Evolutionary conservation across 202 grass and related monocot species (phyloP).

Genomic region (Panicum hallii): DNA sequence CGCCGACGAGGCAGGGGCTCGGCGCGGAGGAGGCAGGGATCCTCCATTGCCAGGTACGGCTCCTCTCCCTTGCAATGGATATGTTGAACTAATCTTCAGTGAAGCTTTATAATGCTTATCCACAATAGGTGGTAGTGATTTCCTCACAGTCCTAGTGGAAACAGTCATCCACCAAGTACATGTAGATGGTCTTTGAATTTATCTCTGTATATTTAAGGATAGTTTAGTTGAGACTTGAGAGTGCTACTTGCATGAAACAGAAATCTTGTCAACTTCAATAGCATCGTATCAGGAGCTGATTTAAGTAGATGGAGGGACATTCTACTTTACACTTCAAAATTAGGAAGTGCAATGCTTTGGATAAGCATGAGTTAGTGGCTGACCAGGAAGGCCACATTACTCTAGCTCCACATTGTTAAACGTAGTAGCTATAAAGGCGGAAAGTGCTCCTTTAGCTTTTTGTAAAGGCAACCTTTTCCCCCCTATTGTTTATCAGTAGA

Average conservation of each 20-base stretch:
- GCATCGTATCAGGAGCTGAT: conserved; percentile 35
- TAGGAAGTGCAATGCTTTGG: conserved; percentile 42
- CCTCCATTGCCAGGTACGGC: too few species aligned
- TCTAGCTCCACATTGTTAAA: conserved; percentile 52
- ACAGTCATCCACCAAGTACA: conserved; percentile 47
- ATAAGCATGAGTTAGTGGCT: conserved; percentile 63
- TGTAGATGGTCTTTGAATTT: background rate
- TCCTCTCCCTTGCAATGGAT: conserved; percentile 5
- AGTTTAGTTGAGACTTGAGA: conserved; percentile 19
- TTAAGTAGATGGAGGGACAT: conserved; percentile 26
- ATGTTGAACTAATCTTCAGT: background rate
- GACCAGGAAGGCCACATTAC: conserved; percentile 43
- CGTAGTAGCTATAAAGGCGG: conserved; percentile 39
- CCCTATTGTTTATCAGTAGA: conserved; percentile 28
- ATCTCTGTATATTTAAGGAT: conserved; percentile 34
- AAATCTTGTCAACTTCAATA: conserved; percentile 34
- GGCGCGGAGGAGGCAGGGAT: too few species aligned
- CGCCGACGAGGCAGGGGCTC: too few species aligned
- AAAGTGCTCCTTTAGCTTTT: conserved; percentile 55
- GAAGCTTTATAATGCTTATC: background rate
- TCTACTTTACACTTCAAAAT: conserved; percentile 35
- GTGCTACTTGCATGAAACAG: conserved; percentile 35
- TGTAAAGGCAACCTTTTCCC: conserved; percentile 39
- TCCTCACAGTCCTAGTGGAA: conserved; percentile 56
- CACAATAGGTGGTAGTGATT: conserved; percentile 60